Percentiles rank a stretch among this genome's conserved stretches.
These are phyloP conservation scores for Lagenidium sp. DNA, from an alignment of 352 stramenopile species.

Conservation along the genomic window DNA sequence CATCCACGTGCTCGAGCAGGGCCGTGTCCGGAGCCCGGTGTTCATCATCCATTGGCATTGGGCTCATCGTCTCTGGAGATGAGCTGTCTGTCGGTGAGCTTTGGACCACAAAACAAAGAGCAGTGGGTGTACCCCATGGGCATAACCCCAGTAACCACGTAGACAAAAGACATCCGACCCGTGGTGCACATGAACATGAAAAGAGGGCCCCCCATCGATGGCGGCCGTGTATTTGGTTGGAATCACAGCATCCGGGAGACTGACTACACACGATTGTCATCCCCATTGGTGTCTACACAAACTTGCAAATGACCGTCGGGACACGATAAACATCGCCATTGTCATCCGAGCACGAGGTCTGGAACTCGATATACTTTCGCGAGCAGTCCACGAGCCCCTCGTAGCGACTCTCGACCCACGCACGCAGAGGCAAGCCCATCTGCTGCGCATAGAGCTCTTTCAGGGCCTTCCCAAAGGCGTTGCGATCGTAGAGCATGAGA, in stretches of 20 bases:
- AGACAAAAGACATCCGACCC: no score
- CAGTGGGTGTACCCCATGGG: no score
- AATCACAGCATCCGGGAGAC: no score
- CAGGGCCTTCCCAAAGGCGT: conserved; percentile 58
- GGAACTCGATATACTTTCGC: conserved; percentile 77
- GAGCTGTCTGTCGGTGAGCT: background rate
- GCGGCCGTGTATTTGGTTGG: no score
- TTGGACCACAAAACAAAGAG: no score
- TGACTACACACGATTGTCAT: no score
- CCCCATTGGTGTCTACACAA: conserved; percentile 41
- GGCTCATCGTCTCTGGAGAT: background rate
- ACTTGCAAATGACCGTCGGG: conserved; percentile 83
- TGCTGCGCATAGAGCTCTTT: conserved; percentile 66
- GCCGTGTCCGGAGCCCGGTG: no score
- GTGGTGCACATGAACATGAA: no score
- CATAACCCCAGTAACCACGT: no score
- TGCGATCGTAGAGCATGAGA: conserved; percentile 83
- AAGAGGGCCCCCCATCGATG: no score
- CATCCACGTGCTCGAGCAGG: conserved; percentile 33
- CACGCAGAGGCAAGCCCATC: conserved; percentile 37
- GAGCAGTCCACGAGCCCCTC: conserved; percentile 73
- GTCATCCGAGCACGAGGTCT: conserved; percentile 81
- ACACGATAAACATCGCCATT: conserved; percentile 77
- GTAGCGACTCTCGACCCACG: conserved; percentile 71
- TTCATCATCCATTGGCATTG: no score